Evolutionary conservation across 2,329 filamentous ascomycete genomes (phyloP), one percentile per base, ranked within the genome.

Genomic region (Stachybotrys chartarum): DNA sequence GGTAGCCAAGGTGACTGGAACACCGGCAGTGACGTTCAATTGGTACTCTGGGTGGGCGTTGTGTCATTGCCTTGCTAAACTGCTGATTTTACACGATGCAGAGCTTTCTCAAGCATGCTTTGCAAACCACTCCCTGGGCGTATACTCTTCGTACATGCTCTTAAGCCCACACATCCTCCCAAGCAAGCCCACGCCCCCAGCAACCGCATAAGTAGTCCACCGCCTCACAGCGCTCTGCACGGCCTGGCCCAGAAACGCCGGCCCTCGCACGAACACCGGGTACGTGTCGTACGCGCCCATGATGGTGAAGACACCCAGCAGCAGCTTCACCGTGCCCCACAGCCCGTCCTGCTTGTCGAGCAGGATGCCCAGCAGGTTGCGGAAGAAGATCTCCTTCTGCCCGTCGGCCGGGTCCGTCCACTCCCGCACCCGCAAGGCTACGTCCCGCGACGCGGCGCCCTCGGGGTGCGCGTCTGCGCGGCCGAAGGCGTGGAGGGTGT

Each of bases 401-500:
- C 61, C 58, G 17, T 64, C 60, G 5, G 58, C 56, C 8, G 62
- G 62, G 7, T 63, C 60, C 10, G 62, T 62, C 62, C 62, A 64
- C 51, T 64, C 62, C 18, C 47, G 55, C 8, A 64, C 55, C 30
- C 54, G 30, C 7, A 63, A 56, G 17, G 61, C 61, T 6, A 58
- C 30, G 6, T 58, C 48, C 8, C 46, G 56, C 17, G 57, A 59
- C 8, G 30, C 24, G 5, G 53, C 56, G 12, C 62, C 59, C 53
- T 61, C 42, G 2, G 55, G 50, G 5, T 24, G 56, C n/a, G 54
- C 55, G 42, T 64, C 62, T 14, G 59, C 59, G 3, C 60, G 55
- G 50, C 55, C 56, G 51, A 61, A 64, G 31, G 61, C 51, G 39
- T 64, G 61, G 1, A 64, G 54, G 14, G 55, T 48, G 50, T 54